Conservation (phyloP, 192 early-diverging fungal genomes). For the Mortierella antarctica region DNA sequence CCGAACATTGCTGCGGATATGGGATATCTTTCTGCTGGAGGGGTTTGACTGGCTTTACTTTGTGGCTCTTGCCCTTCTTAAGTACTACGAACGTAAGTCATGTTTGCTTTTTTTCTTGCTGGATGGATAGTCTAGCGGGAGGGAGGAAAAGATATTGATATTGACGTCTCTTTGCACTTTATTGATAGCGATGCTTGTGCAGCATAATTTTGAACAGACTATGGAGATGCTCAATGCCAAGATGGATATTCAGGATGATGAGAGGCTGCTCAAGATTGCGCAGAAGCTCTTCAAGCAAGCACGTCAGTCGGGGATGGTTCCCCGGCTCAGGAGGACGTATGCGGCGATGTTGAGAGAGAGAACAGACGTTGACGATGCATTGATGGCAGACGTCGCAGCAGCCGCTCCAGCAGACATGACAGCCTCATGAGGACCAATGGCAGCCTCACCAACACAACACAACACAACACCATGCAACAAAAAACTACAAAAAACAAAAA, state of each 20-base stretch:
- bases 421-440: no score
- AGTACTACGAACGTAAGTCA: conserved; percentile 57
- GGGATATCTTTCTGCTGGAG: conserved; percentile 62
- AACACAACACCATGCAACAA: neutral
- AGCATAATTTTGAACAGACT: conserved; percentile 58
- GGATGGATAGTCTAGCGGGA: neutral
- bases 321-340: conserved; percentile 22
- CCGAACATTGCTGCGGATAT: conserved; percentile 64
- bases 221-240: conserved; percentile 61
- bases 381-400: no score
- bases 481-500: neutral
- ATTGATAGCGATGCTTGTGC: conserved; percentile 49
- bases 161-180: neutral
- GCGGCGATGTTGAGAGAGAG: neutral
- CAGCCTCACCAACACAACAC: neutral
- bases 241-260: conserved; percentile 61
- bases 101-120: neutral
- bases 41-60: conserved; percentile 67
- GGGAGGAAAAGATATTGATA: neutral
- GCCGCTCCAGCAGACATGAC: neutral
- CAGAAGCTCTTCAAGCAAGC: conserved; percentile 49
- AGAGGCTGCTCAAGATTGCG: conserved; percentile 53
- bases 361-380: no score
- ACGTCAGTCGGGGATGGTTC: conserved; percentile 25
- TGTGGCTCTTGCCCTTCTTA: conserved; percentile 61